Evolutionary conservation across 1,284 basidiomycete genomes (phyloP).

Genomic region (Ceratorhiza oryzae-sativae): DNA sequence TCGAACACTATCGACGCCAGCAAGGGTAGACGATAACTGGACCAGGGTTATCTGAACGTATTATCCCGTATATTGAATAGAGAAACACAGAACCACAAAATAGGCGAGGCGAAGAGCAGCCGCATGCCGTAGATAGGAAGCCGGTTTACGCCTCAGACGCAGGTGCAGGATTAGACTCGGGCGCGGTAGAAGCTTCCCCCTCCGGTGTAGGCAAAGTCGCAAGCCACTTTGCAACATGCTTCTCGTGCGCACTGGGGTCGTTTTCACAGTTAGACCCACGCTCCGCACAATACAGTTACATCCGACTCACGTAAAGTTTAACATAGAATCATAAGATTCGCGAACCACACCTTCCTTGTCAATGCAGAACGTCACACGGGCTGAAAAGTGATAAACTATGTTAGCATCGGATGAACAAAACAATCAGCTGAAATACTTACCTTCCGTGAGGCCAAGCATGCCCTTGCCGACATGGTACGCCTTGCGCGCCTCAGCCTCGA

Average conservation of each 20-base stretch:
- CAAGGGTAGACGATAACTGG: too few species aligned
- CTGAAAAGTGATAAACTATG: conserved; percentile 45
- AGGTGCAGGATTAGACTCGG: not conserved
- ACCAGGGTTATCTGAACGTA: too few species aligned
- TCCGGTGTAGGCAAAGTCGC: conserved; percentile 17
- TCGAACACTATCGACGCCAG: too few species aligned
- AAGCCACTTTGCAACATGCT: conserved; percentile 30
- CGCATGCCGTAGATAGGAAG: too few species aligned
- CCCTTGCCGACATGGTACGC: conserved; percentile 69
- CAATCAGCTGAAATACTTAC: conserved; percentile 44
- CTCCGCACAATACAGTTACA: not conserved
- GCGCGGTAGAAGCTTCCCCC: not conserved
- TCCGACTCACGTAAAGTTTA: conserved; percentile 58
- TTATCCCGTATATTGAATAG: too few species aligned
- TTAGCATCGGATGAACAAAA: not conserved
- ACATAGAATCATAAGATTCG: conserved; percentile 61
- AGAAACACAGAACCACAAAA: too few species aligned
- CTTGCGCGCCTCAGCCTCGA: conserved; percentile 65
- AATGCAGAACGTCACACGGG: conserved; percentile 76
- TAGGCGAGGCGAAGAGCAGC: too few species aligned
- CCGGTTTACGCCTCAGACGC: too few species aligned
- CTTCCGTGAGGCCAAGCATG: conserved; percentile 66
- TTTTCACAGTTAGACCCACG: too few species aligned
- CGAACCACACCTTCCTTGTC: conserved; percentile 71
- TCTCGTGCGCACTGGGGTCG: conserved; percentile 38